phyloP scores from a whole-genome alignment of 2,329 filamentous ascomycete species.

The Botrytis sinoallii region DNA sequence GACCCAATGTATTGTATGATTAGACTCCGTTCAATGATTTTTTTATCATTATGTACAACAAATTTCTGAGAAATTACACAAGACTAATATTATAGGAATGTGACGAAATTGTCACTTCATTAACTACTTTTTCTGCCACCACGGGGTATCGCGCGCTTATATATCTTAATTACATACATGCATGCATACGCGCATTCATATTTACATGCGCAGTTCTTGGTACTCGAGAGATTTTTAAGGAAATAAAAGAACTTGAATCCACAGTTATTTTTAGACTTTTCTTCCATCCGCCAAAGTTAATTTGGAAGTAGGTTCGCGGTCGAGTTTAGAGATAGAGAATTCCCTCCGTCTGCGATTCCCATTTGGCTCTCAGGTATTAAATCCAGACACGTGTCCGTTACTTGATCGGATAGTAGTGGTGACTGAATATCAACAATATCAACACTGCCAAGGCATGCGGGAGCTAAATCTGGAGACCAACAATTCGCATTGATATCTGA shows the following conservation, averaged over 20 bases:
- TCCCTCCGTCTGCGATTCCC: not conserved
- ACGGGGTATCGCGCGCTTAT: not conserved
- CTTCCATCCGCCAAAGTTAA: not conserved
- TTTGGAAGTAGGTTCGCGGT: not conserved
- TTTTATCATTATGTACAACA: not conserved
- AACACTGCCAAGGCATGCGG: not conserved
- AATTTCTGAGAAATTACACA: not conserved
- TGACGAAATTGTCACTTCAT: not conserved
- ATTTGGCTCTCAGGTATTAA: not conserved
- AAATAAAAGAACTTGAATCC: not conserved
- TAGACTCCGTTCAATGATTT: rapidly evolving
- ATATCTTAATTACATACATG: not conserved
- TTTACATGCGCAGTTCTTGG: not conserved
- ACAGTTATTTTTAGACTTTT: not conserved
- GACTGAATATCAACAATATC: not conserved
- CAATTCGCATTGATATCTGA: not conserved
- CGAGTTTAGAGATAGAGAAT: not conserved
- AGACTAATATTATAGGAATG: not conserved
- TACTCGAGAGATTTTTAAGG: not conserved
- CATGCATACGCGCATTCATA: not conserved
- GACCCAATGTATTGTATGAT: not conserved
- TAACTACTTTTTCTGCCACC: not conserved
- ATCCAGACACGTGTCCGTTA: not conserved
- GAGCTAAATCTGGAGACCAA: not conserved
- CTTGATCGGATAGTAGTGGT: not conserved